A percentile compares a stretch with the other conserved stretches of the same genome.
Conservation (phyloP, 176 grass and related monocot genomes). For the Oryza longistaminata region DNA sequence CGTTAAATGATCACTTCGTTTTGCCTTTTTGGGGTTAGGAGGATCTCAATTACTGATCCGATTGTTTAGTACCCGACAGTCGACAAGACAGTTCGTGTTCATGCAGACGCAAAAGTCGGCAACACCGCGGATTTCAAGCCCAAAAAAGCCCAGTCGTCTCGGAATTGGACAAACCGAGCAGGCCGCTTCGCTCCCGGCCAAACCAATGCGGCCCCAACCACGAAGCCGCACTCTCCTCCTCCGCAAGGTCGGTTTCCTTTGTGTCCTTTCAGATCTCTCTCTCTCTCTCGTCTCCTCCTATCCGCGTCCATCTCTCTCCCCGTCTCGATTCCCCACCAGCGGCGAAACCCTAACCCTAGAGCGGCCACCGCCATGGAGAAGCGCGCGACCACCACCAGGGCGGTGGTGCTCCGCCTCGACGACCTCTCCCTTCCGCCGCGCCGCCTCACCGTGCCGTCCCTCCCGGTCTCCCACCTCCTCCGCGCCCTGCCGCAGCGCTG, state of each 20-base stretch:
- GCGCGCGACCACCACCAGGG: not conserved
- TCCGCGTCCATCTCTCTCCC: not conserved
- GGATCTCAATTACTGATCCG: not conserved
- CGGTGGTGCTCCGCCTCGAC: conserved; percentile 48
- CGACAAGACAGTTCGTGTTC: no score
- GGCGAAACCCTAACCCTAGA: conserved; percentile 52
- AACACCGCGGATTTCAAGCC: not conserved
- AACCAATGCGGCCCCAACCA: no score
- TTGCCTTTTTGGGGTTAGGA: no score
- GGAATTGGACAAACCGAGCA: no score
- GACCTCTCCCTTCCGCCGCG: conserved; percentile 45
- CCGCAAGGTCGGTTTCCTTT: no score
- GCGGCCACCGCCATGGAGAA: conserved; percentile 18
- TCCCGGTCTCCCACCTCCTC: conserved; percentile 59
- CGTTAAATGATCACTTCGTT: no score
- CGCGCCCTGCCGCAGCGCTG: conserved; percentile 25
- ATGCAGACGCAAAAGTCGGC: not conserved
- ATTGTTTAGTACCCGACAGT: not conserved
- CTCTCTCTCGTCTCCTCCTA: no score
- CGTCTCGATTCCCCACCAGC: not conserved
- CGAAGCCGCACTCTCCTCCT: no score
- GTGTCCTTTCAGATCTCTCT: no score
- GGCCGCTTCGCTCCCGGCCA: no score
- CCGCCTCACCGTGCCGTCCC: conserved; percentile 46
- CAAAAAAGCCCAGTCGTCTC: no score